Evolutionary conservation across 805 yeast genomes (phyloP), one percentile per base, ranked within the genome.

Genomic region (Brettanomyces nanus): DNA sequence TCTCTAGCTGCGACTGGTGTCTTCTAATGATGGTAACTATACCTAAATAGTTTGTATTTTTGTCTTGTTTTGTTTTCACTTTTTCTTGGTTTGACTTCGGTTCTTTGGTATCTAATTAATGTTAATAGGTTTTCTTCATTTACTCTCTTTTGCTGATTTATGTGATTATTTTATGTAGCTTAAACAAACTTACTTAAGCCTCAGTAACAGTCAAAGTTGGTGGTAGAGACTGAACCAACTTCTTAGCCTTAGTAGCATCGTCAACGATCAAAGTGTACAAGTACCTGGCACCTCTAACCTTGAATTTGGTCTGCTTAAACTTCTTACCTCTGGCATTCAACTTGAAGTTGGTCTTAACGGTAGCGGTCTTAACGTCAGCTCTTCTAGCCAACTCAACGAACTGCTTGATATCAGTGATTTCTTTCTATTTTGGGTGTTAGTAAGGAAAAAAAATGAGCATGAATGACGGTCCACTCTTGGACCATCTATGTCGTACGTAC

Each of bases 181-280:
- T 28, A 28, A 28, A 19, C 17, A 27, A 6, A 14, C 10, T 19
- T 20, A 42, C 37, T 55, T 56, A 56, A 52, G 56, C 45, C 44
- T 56, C 51, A 34, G 68, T 76, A 65, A 81, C 80, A 66, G 78
- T 75, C 69, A 84, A 77, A 61, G 84, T 77, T 67, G 98, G 95
- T 69, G 97, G 97, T 62, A 92, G 77, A 62, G 97, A 84, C 77
- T 89, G 96, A 65, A 85, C 80, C 73, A 92, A 79, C 78, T 92
- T 92, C 82, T 85, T 80, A 62, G 97, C 97, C 80, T 87, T 89
- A 69, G 85, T 82, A 62, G 86, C 83, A 69, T 92, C 97, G 75
- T 83, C 78, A 62, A 92, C 90, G 57, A 84, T 84, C 70, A 90
- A 77, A 58, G 98, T 92, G 85, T 92, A 92, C 65, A 86, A 80